A percentile compares a stretch with the other conserved stretches of the same genome.
These are phyloP conservation scores for Rhizophora apiculata DNA, from an alignment of 345 rosid genomes.

Conservation along the genomic window DNA sequence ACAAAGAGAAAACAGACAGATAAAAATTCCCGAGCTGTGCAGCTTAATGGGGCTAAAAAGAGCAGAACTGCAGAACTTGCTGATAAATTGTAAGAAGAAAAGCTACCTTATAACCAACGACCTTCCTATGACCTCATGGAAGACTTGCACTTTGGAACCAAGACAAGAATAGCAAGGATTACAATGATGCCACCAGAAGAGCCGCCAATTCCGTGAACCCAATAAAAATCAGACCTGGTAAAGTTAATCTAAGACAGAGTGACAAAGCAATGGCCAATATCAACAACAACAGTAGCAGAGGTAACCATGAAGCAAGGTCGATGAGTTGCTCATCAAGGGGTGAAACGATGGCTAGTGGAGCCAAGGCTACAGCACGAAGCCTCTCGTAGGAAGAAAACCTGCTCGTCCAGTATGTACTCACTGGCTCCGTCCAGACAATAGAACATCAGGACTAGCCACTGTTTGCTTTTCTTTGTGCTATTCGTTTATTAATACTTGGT, in stretches of 20 bases:
- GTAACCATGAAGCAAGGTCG: constrained; percentile 37
- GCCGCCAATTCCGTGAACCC: constrained; percentile 92
- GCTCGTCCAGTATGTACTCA: background rate
- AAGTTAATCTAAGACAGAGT: constrained; percentile 53
- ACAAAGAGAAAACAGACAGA: no score
- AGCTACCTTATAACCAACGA: background rate
- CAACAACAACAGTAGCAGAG: constrained; percentile 52
- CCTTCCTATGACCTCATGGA: background rate
- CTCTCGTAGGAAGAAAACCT: background rate
- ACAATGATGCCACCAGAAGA: constrained; percentile 73
- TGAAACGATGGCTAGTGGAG: constrained; percentile 57
- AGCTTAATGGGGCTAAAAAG: background rate
- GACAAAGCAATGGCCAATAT: constrained; percentile 51
- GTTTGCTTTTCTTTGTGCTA: background rate
- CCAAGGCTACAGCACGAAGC: constrained; percentile 39
- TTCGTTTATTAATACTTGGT: background rate
- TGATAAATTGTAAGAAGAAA: background rate
- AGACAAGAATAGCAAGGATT: constrained; percentile 59
- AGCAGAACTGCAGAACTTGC: background rate
- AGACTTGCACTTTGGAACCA: constrained; percentile 56
- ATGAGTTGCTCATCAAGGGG: constrained; percentile 56
- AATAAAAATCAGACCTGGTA: constrained; percentile 66
- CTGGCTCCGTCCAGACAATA: background rate
- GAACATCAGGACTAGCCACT: background rate
- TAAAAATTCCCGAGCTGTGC: no score